These are phyloP conservation scores for Cetraspora pellucida DNA, from an alignment of 192 early-diverging fungal genomes.

Conservation along the genomic window DNA sequence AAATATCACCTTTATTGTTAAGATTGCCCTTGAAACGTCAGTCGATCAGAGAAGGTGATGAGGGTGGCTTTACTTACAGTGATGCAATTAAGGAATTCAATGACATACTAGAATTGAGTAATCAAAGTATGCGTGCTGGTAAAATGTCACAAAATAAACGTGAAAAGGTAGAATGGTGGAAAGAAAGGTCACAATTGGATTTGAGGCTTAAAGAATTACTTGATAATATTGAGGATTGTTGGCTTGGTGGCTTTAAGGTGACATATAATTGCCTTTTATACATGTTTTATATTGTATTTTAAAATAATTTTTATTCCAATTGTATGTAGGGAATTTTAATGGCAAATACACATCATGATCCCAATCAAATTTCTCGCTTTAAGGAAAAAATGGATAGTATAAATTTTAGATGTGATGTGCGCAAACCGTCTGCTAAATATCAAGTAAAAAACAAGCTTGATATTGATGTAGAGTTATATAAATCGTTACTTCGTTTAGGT, in stretches of 20 bases:
- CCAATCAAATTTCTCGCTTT: not conserved
- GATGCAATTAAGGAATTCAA: conserved; percentile 63
- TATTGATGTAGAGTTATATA: conserved; percentile 58
- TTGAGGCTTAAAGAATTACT: conserved; percentile 64
- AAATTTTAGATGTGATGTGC: not conserved
- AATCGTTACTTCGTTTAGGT: conserved; percentile 60
- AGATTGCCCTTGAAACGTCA: conserved; percentile 73
- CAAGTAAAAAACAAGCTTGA: conserved; percentile 46
- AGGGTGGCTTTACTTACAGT: conserved; percentile 48
- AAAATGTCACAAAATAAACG: conserved; percentile 51
- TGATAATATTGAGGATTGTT: conserved; percentile 67
- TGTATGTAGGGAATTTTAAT: conserved; percentile 41
- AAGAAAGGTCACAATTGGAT: conserved; percentile 70
- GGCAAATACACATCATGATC: conserved; percentile 37
- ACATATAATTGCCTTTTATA: not conserved
- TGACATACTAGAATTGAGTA: conserved; percentile 68
- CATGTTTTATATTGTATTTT: conserved; percentile 1
- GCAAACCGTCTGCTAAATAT: conserved; percentile 31
- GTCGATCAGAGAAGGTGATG: conserved; percentile 43
- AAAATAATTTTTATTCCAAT: not conserved
- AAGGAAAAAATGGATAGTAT: conserved; percentile 18
- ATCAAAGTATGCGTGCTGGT: conserved; percentile 65
- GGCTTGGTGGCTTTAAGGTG: conserved; percentile 89
- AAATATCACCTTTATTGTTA: conserved; percentile 59
- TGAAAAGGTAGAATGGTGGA: conserved; percentile 87